These are phyloP conservation scores for Paramecium sexaurelia DNA, from an alignment of 73 alveolate genomes.

Conservation along the genomic window DNA sequence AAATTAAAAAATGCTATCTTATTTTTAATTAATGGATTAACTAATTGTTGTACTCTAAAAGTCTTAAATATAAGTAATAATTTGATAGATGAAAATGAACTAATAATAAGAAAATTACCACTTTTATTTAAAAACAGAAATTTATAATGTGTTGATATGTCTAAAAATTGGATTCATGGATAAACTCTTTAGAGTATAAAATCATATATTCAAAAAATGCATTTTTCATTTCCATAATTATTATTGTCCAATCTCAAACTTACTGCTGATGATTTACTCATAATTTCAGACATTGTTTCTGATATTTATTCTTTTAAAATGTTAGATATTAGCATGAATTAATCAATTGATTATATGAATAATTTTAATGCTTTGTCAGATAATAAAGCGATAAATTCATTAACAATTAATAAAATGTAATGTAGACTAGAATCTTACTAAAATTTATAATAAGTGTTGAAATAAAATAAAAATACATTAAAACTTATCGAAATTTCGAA, in stretches of 20 bases:
- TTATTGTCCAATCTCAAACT: neutral
- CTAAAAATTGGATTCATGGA: neutral
- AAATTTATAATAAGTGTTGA: neutral
- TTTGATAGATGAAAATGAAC: constrained; percentile 27
- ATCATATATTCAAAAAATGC: neutral
- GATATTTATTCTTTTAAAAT: constrained; percentile 2
- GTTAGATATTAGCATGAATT: neutral
- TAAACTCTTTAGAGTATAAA: neutral
- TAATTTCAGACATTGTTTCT: neutral
- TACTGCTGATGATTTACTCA: constrained; percentile 39
- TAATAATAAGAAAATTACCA: neutral
- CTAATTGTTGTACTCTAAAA: constrained; percentile 6
- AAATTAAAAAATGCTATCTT: neutral
- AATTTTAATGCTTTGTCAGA: neutral
- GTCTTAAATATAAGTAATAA: neutral
- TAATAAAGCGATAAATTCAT: neutral
- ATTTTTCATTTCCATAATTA: neutral
- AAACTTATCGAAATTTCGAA: constrained; percentile 41
- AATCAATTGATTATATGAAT: neutral
- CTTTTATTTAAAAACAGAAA: neutral
- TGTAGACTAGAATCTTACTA: neutral
- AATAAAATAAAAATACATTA: neutral
- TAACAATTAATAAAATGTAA: constrained; percentile 5
- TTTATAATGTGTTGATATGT: neutral
- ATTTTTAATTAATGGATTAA: neutral